These are phyloP conservation scores for Trichophyton verrucosum DNA, from an alignment of 2,329 filamentous ascomycete species.

Conservation along the genomic window DNA sequence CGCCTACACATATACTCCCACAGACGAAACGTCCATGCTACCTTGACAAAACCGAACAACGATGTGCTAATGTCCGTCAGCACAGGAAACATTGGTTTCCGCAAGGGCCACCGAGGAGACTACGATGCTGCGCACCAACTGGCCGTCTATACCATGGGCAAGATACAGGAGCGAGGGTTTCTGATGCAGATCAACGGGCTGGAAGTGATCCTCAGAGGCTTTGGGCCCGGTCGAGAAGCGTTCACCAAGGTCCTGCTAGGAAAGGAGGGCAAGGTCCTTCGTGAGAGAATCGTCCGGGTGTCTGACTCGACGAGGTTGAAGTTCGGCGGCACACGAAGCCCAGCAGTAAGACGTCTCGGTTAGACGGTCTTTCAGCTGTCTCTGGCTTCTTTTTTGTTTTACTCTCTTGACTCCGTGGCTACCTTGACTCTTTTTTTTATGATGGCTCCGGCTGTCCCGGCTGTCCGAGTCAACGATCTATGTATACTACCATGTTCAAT, in stretches of 20 bases:
- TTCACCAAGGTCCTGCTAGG: slow-evolving; percentile 81
- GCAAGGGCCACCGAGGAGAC: slow-evolving; percentile 62
- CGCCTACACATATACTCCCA: slow-evolving; percentile 77
- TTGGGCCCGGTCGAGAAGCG: slow-evolving; percentile 76
- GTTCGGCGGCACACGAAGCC: slow-evolving; percentile 86
- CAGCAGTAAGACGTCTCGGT: slow-evolving; percentile 68
- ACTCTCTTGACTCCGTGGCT: neutral
- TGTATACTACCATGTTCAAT: slow-evolving; percentile 1
- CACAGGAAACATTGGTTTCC: slow-evolving; percentile 83
- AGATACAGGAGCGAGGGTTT: slow-evolving; percentile 71
- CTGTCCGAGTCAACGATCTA: neutral
- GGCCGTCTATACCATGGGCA: slow-evolving; percentile 66
- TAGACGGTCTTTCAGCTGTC: slow-evolving; percentile 21
- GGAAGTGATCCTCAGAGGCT: slow-evolving; percentile 73
- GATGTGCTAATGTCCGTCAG: slow-evolving; percentile 69
- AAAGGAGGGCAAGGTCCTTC: slow-evolving; percentile 63
- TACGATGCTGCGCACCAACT: slow-evolving; percentile 93
- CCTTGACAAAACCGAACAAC: slow-evolving; percentile 68
- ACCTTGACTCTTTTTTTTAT: neutral
- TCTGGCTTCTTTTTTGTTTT: neutral
- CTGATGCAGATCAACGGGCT: slow-evolving; percentile 61
- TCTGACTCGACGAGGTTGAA: slow-evolving; percentile 82
- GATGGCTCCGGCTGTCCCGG: neutral
- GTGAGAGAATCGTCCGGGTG: slow-evolving; percentile 63
- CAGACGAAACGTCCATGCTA: slow-evolving; percentile 94